phyloP scores from a whole-genome alignment of 2,329 filamentous ascomycete genomes.

The Pseudonectria buxi region DNA sequence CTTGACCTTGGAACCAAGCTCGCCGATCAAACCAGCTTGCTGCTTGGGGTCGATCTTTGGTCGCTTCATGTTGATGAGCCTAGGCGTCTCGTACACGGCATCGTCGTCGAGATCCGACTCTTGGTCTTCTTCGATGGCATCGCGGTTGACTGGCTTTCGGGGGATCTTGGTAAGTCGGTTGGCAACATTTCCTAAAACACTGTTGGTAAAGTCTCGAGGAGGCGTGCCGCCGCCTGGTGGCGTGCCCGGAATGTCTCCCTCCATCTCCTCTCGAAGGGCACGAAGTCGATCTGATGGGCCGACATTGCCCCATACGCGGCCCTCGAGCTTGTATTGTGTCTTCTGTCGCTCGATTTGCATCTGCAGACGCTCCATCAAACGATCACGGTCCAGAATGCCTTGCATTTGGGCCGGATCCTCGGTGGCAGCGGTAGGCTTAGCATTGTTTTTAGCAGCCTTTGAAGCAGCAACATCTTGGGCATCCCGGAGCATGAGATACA shows the following conservation, averaged over 20 bases:
- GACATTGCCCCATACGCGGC: slow-evolving; percentile 79
- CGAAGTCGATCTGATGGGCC: slow-evolving; percentile 88
- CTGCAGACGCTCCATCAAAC: slow-evolving; percentile 86
- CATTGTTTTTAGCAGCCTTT: slow-evolving; percentile 56
- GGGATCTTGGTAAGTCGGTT: slow-evolving; percentile 52
- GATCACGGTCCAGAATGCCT: slow-evolving; percentile 88
- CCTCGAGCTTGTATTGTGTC: slow-evolving; percentile 95
- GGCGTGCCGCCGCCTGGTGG: slow-evolving; percentile 45
- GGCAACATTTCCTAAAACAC: slow-evolving; percentile 62
- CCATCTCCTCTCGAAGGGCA: slow-evolving; percentile 92
- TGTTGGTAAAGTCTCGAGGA: slow-evolving; percentile 60
- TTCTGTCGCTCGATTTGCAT: slow-evolving; percentile 95
- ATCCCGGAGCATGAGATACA: slow-evolving; percentile 97
- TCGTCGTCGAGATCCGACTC: slow-evolving; percentile 40
- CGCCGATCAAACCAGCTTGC: slow-evolving; percentile 57
- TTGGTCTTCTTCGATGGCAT: slow-evolving; percentile 26
- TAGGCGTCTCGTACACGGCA: slow-evolving; percentile 66
- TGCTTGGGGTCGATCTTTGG: slow-evolving; percentile 59
- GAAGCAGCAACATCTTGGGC: slow-evolving; percentile 93
- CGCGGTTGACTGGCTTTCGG: slow-evolving; percentile 44
- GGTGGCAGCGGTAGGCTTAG: slow-evolving; percentile 44
- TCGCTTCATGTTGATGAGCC: slow-evolving; percentile 70
- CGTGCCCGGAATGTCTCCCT: slow-evolving; percentile 46
- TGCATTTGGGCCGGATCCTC: slow-evolving; percentile 72
- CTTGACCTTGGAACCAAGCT: slow-evolving; percentile 72